Evolutionary conservation across 495 filamentous ascomycete genomes (phyloP).

Genomic region (Elasticomyces elasticus): DNA sequence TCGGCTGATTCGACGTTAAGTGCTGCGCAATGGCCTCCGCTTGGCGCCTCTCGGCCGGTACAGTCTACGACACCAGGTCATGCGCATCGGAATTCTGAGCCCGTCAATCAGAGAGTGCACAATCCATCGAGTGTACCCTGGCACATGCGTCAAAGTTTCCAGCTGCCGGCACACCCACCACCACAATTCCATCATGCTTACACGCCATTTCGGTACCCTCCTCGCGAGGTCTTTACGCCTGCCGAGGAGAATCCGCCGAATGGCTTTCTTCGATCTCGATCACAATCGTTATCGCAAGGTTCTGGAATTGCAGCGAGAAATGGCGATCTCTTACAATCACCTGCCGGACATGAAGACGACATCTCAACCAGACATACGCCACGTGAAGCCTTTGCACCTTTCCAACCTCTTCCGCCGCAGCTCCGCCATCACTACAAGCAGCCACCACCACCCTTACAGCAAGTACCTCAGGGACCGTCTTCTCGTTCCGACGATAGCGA

Average conservation of each 20-base stretch:
- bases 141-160: slow-evolving; percentile 1
- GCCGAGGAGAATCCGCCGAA: slow-evolving; percentile 3
- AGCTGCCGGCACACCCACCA: background rate
- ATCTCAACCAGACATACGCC: background rate
- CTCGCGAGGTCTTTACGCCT: slow-evolving; percentile 13
- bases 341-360: background rate
- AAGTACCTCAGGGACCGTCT: background rate
- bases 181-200: slow-evolving; percentile 2
- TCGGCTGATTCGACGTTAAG: slow-evolving; percentile 15
- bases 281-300: slow-evolving; percentile 6
- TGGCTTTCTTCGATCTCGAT: slow-evolving; percentile 3
- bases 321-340: background rate
- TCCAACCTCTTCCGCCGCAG: background rate
- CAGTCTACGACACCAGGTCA: slow-evolving; percentile 23
- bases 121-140: background rate
- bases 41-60: slow-evolving; percentile 1
- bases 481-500: slow-evolving; percentile 12
- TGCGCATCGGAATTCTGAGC: slow-evolving; percentile 25
- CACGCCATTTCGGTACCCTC: slow-evolving; percentile 9
- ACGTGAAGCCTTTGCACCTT: background rate
- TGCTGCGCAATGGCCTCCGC: slow-evolving; percentile 11
- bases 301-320: background rate
- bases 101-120: slow-evolving; percentile 1
- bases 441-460: background rate
- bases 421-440: slow-evolving; percentile 3